phyloP scores from a whole-genome alignment of 441 rosid genomes.

The Brassica hybrid region DNA sequence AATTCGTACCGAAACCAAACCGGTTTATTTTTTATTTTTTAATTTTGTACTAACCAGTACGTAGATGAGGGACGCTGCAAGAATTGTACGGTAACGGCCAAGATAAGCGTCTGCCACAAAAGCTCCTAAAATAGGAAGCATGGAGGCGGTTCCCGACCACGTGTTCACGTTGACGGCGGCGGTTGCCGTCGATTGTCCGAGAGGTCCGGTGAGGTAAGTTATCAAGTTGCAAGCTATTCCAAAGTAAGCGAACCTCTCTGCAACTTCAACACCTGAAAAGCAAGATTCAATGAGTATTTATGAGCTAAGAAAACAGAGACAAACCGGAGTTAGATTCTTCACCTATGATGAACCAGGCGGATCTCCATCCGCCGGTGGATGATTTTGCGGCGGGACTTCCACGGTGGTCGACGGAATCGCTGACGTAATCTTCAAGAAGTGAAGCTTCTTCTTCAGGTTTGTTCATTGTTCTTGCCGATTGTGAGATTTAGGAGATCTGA shows the following conservation, averaged over 20 bases:
- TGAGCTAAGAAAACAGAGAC: neutral
- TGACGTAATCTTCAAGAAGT: constrained; percentile 36
- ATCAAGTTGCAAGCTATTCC: constrained; percentile 67
- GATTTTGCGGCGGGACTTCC: constrained; percentile 49
- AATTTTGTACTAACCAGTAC: constrained; percentile 44
- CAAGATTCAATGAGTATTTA: neutral
- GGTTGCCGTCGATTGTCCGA: constrained; percentile 60
- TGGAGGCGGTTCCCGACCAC: constrained; percentile 59
- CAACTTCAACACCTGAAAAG: constrained; percentile 62
- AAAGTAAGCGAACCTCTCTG: constrained; percentile 71
- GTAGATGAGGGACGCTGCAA: constrained; percentile 63
- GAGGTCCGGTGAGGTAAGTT: constrained; percentile 64
- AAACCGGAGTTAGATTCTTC: neutral
- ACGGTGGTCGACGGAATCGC: constrained; percentile 54
- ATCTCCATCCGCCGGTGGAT: constrained; percentile 66
- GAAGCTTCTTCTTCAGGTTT: constrained; percentile 20
- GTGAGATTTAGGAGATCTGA: constrained; percentile 26
- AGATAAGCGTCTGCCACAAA: constrained; percentile 66
- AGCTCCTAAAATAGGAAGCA: constrained; percentile 66
- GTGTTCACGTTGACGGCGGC: constrained; percentile 72
- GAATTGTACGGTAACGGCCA: constrained; percentile 67
- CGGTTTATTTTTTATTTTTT: neutral
- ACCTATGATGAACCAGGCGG: constrained; percentile 68
- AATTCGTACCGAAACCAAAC: neutral
- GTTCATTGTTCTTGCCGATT: constrained; percentile 1